A percentile compares a stretch with the other conserved stretches of the same genome.
Conservation (phyloP, 2,329 filamentous ascomycete species). For the Hypoxylon sp. region DNA sequence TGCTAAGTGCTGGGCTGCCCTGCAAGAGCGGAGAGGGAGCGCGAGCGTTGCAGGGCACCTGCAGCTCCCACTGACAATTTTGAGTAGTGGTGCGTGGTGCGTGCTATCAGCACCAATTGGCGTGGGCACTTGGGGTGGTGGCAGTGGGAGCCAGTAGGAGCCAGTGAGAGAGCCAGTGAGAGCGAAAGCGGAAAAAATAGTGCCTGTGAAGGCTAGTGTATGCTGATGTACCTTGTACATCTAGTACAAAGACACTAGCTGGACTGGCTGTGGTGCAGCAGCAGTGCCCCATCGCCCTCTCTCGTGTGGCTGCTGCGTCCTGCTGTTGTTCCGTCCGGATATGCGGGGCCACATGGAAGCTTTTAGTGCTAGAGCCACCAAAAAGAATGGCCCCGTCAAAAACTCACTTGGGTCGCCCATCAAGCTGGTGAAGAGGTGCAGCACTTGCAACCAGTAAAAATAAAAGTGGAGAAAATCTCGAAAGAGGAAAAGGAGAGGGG, state of each 20-base stretch:
- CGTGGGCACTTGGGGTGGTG: conserved; percentile 26
- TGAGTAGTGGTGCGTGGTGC: conserved; percentile 46
- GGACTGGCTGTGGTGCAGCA: conserved; percentile 34
- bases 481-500: conserved; percentile 31
- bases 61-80: conserved; percentile 45
- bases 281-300: conserved; percentile 36
- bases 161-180: conserved; percentile 12
- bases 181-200: conserved; percentile 42
- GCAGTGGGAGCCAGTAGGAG: conserved; percentile 21
- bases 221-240: conserved; percentile 34
- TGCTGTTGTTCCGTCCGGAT: conserved; percentile 16
- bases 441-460: conserved; percentile 38
- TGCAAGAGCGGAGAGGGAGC: conserved; percentile 40
- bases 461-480: conserved; percentile 35
- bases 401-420: conserved; percentile 32
- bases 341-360: conserved; percentile 36
- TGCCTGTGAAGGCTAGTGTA: conserved; percentile 39
- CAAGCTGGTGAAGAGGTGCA: conserved; percentile 35
- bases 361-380: conserved; percentile 44
- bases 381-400: conserved; percentile 37
- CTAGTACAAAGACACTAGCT: conserved; percentile 19
- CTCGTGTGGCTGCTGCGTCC: conserved; percentile 35
- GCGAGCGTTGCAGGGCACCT: conserved; percentile 44
- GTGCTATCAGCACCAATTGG: conserved; percentile 43
- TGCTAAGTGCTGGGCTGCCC: conserved; percentile 29